Percentiles rank a stretch among this genome's conserved stretches.
Conservation (phyloP, 208 protist genomes). For the Trypanosoma congolense region DNA sequence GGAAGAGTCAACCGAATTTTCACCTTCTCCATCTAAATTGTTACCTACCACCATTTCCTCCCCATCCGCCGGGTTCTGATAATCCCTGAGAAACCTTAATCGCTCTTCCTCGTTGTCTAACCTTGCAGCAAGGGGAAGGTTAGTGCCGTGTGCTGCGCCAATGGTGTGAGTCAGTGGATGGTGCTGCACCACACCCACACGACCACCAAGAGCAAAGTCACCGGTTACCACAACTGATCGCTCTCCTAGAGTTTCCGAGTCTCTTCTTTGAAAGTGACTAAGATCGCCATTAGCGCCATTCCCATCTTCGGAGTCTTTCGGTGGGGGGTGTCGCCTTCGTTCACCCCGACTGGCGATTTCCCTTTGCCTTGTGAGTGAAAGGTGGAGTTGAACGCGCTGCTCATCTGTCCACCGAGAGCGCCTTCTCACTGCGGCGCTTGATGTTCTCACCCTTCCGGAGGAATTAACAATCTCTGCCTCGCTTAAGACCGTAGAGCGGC, state of each 20-base stretch:
- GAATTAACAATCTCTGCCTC: conserved; percentile 25
- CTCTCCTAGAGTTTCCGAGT: neutral
- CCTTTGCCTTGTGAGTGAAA: conserved; percentile 78
- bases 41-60: conserved; percentile 18
- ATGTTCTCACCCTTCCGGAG: conserved; percentile 10
- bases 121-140: conserved; percentile 62
- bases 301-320: conserved; percentile 2
- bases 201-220: conserved; percentile 79
- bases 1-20: conserved; percentile 10
- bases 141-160: conserved; percentile 45
- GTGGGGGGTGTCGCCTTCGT: conserved; percentile 35
- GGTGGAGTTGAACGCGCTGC: conserved; percentile 82
- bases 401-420: conserved; percentile 79
- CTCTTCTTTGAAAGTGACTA: neutral
- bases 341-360: conserved; percentile 60
- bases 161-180: conserved; percentile 60
- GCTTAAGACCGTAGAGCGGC: neutral
- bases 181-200: conserved; percentile 71
- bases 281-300: neutral
- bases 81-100: conserved; percentile 68
- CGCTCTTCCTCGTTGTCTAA: conserved; percentile 63
- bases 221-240: neutral
- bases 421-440: neutral
- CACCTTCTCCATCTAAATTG: neutral
- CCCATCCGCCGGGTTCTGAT: conserved; percentile 36